A percentile compares a stretch with the other conserved stretches of the same genome.
These are phyloP conservation scores for Chenopodium suecicum DNA, from an alignment of 148 eudicot species.

Conservation along the genomic window DNA sequence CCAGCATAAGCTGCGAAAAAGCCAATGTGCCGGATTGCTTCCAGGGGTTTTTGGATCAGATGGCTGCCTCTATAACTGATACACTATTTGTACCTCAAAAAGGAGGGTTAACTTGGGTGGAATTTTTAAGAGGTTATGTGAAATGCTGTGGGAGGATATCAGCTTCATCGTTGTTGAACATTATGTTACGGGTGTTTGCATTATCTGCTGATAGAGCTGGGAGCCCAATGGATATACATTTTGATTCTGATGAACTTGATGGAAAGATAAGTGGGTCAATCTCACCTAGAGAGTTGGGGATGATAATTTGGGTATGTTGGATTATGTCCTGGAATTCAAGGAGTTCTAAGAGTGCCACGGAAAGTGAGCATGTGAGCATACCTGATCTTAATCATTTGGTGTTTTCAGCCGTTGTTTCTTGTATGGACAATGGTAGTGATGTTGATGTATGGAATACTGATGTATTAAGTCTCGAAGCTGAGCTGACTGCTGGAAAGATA, in stretches of 20 bases:
- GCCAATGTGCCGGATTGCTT: conserved; percentile 35
- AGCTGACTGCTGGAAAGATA: conserved; percentile 66
- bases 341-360: conserved; percentile 19
- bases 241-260: conserved; percentile 54
- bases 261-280: conserved; percentile 61
- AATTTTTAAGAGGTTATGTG: conserved; percentile 69
- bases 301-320: conserved; percentile 75
- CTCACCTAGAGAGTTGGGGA: conserved; percentile 48
- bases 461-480: conserved; percentile 38
- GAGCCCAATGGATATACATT: conserved; percentile 48
- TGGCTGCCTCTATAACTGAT: conserved; percentile 56
- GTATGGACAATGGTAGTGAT: conserved; percentile 43
- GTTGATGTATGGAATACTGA: conserved; percentile 47
- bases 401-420: conserved; percentile 58
- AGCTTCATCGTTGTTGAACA: conserved; percentile 49
- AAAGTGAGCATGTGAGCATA: conserved; percentile 34
- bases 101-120: conserved; percentile 64
- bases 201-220: conserved; percentile 56
- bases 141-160: conserved; percentile 58
- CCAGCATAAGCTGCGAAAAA: conserved; percentile 45
- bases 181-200: conserved; percentile 49
- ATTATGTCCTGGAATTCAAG: conserved; percentile 55
- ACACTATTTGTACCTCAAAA: conserved; percentile 50
- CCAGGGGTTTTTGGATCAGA: conserved; percentile 37
- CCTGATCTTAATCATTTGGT: conserved; percentile 74